These are phyloP conservation scores for Torulaspora gathmanii DNA, from an alignment of 805 yeast species.

Conservation along the genomic window DNA sequence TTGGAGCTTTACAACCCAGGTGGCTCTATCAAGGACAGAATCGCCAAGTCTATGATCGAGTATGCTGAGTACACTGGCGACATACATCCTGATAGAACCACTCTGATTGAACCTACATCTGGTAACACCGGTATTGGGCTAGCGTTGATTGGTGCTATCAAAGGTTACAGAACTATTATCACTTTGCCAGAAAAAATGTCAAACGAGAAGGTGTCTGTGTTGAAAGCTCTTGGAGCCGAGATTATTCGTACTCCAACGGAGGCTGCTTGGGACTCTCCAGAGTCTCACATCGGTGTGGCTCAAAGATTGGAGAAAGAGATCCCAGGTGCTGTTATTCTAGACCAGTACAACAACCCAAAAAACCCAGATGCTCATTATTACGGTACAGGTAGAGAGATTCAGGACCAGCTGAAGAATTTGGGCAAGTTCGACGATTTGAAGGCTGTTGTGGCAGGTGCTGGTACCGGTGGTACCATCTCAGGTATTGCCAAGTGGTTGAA, in stretches of 20 bases:
- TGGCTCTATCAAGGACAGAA: conserved; percentile 85
- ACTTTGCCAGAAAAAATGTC: conserved; percentile 91
- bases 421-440: conserved; percentile 51
- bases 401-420: conserved; percentile 58
- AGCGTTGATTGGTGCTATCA: conserved; percentile 81
- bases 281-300: conserved; percentile 87
- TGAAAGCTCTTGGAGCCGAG: conserved; percentile 87
- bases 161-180: conserved; percentile 80
- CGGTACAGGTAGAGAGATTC: conserved; percentile 82
- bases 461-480: conserved; percentile 88
- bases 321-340: conserved; percentile 78
- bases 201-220: conserved; percentile 80
- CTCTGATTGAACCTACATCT: conserved; percentile 83
- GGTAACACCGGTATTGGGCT: conserved; percentile 91
- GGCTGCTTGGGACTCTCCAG: conserved; percentile 91
- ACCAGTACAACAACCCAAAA: conserved; percentile 72
- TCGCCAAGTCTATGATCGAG: conserved; percentile 80
- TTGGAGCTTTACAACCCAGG: conserved; percentile 84
- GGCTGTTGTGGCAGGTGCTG: conserved; percentile 85
- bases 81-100: conserved; percentile 73
- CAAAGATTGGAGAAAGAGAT: conserved; percentile 73
- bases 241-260: conserved; percentile 87
- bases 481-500: conserved; percentile 77
- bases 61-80: conserved; percentile 75
- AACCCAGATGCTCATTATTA: conserved; percentile 81